phyloP scores from a whole-genome alignment of 2,329 filamentous ascomycete genomes.

The Mariannaea elegans region DNA sequence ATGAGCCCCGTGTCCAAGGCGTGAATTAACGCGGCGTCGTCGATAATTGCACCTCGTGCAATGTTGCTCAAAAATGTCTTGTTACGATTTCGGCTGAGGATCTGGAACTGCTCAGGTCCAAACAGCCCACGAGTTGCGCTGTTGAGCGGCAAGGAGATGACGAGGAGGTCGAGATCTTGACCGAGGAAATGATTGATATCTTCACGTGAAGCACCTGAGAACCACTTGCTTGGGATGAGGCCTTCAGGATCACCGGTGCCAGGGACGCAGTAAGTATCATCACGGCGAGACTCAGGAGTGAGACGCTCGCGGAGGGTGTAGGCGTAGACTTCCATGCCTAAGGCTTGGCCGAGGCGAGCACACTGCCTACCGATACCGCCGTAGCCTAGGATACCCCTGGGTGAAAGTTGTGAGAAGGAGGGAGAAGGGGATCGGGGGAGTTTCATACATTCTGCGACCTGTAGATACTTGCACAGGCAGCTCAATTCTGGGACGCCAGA shows the following conservation, averaged over 20 bases:
- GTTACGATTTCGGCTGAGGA: slow-evolving; percentile 38
- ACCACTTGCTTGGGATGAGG: slow-evolving; percentile 53
- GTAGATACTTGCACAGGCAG: slow-evolving; percentile 44
- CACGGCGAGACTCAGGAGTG: slow-evolving; percentile 65
- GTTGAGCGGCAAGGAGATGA: slow-evolving; percentile 54
- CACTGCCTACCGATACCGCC: slow-evolving; percentile 55
- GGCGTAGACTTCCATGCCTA: slow-evolving; percentile 74
- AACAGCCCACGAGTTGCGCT: slow-evolving; percentile 51
- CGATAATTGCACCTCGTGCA: slow-evolving; percentile 59
- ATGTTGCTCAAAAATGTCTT: slow-evolving; percentile 72
- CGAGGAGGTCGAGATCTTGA: slow-evolving; percentile 53
- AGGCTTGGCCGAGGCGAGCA: slow-evolving; percentile 60
- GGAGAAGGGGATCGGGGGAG: not conserved
- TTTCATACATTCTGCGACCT: slow-evolving; percentile 46
- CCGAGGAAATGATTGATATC: slow-evolving; percentile 53
- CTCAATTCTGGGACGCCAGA: slow-evolving; percentile 38
- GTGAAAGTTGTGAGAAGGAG: not conserved
- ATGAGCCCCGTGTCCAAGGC: slow-evolving; percentile 56
- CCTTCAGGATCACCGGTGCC: slow-evolving; percentile 63
- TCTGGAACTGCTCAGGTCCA: slow-evolving; percentile 52
- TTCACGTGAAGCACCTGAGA: slow-evolving; percentile 45
- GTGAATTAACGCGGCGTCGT: slow-evolving; percentile 61
- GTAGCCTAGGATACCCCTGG: slow-evolving; percentile 53
- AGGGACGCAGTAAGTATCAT: slow-evolving; percentile 70
- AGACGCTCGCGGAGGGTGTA: slow-evolving; percentile 69